These are phyloP conservation scores for Chamaenerion angustifolium DNA, from an alignment of 345 rosid genomes.

Conservation along the genomic window DNA sequence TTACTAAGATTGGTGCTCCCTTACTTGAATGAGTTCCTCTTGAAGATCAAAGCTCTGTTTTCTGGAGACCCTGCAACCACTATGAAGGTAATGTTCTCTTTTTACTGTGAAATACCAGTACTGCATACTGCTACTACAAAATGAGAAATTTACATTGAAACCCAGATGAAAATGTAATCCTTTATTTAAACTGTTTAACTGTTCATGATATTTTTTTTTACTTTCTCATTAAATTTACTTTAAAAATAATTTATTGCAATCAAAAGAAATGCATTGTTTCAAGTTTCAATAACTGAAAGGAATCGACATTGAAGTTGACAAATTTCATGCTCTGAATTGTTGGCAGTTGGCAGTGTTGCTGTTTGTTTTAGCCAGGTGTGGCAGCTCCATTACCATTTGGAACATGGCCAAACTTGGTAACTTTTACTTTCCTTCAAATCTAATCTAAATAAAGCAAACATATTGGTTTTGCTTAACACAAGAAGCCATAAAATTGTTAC, in stretches of 20 bases:
- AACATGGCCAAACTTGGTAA: constrained; percentile 76
- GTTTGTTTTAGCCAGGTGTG: constrained; percentile 68
- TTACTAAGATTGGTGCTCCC: constrained; percentile 57
- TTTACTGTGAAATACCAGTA: no score
- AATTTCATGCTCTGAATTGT: constrained; percentile 3
- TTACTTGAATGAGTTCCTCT: constrained; percentile 55
- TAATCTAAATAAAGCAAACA: no score
- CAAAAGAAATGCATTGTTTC: background rate
- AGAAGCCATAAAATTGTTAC: no score
- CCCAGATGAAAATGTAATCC: no score
- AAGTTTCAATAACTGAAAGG: no score
- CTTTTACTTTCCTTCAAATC: background rate
- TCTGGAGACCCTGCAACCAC: constrained; percentile 88
- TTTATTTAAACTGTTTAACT: constrained; percentile 6
- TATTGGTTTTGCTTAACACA: no score
- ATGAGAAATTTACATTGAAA: no score
- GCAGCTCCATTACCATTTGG: constrained; percentile 80
- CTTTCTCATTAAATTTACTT: background rate
- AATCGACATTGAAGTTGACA: constrained; percentile 7
- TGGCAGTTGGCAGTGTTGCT: constrained; percentile 82
- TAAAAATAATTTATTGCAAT: background rate
- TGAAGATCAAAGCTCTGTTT: constrained; percentile 61
- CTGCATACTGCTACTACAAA: no score
- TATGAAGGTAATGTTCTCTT: constrained; percentile 37
- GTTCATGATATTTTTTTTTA: background rate